Evolutionary conservation across 805 yeast species (phyloP).

Genomic region (Cyberlindnera subsufficiens): DNA sequence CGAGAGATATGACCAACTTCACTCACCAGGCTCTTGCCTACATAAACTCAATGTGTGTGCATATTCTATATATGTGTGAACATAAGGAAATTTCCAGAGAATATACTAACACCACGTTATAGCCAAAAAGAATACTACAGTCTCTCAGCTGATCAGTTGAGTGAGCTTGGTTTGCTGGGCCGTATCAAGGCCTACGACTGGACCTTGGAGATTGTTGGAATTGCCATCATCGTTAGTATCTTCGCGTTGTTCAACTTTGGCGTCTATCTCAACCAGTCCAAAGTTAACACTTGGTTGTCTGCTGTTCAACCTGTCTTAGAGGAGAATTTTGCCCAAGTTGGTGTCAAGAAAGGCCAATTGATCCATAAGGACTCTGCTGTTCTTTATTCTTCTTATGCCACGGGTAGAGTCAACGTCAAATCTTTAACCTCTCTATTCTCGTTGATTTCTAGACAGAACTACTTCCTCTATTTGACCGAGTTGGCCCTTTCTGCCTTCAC

Average conservation of each 20-base stretch:
- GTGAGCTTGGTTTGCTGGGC: constrained; percentile 48
- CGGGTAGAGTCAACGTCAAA: constrained; percentile 80
- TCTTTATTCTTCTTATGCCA: constrained; percentile 60
- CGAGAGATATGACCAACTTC: too few species aligned
- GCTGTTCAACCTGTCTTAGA: constrained; percentile 47
- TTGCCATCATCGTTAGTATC: constrained; percentile 45
- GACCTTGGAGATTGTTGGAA: constrained; percentile 61
- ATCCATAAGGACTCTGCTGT: constrained; percentile 59
- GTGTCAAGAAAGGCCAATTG: constrained; percentile 41
- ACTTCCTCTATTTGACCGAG: constrained; percentile 64
- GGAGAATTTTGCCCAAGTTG: constrained; percentile 75
- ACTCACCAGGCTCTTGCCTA: too few species aligned
- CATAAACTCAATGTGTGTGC: too few species aligned
- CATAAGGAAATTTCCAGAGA: too few species aligned
- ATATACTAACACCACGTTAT: not conserved
- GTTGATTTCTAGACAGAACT: constrained; percentile 75
- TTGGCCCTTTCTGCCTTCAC: constrained; percentile 50
- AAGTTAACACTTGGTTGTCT: constrained; percentile 48
- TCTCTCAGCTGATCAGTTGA: constrained; percentile 44
- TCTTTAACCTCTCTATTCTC: constrained; percentile 54
- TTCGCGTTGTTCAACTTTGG: constrained; percentile 54
- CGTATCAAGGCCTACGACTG: constrained; percentile 66
- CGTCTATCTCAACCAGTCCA: constrained; percentile 44
- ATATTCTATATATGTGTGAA: too few species aligned
- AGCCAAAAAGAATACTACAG: constrained; percentile 23